Conservation (phyloP, 2,329 filamentous ascomycete genomes). For the Magnaporthiopsis incrustans region DNA sequence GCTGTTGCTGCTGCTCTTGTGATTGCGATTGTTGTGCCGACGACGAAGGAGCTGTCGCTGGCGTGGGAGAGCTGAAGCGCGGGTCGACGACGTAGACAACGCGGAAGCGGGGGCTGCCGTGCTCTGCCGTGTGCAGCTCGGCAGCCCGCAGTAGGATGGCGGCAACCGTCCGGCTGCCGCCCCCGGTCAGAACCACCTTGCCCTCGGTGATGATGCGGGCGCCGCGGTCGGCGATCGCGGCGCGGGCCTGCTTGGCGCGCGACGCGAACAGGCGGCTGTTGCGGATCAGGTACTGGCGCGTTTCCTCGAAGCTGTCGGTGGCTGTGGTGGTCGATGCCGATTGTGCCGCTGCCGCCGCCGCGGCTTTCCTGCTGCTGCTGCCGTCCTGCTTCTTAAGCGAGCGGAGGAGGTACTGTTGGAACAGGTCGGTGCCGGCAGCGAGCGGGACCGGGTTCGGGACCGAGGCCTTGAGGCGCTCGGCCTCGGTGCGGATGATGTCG, state of each 20-base stretch:
- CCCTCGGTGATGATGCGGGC: conserved; percentile 72
- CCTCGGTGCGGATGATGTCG: conserved; percentile 71
- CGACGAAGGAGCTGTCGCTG: background rate
- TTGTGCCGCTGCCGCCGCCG: conserved; percentile 18
- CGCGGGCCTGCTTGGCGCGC: conserved; percentile 75
- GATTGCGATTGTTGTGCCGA: conserved; percentile 52
- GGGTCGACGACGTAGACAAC: conserved; percentile 72
- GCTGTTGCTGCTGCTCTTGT: conserved; percentile 32
- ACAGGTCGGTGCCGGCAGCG: conserved; percentile 88
- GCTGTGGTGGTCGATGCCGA: conserved; percentile 9
- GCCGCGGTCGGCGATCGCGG: conserved; percentile 74
- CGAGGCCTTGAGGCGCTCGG: conserved; percentile 65
- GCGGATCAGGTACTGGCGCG: conserved; percentile 72
- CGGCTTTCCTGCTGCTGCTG: conserved; percentile 8
- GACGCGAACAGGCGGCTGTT: conserved; percentile 84
- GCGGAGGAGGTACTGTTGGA: conserved; percentile 85
- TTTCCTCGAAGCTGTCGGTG: conserved; percentile 65
- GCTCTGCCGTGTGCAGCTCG: conserved; percentile 44
- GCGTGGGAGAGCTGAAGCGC: conserved; percentile 23
- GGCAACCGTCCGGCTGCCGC: conserved; percentile 76
- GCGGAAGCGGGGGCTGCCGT: conserved; percentile 59
- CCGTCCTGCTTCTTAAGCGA: conserved; percentile 49
- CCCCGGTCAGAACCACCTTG: conserved; percentile 80
- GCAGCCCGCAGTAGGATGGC: conserved; percentile 68
- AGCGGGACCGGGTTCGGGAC: conserved; percentile 87